Percentiles rank a stretch among this genome's conserved stretches.
phyloP scores from a whole-genome alignment of 148 eudicot genomes.

The Rhododendron henanense region DNA sequence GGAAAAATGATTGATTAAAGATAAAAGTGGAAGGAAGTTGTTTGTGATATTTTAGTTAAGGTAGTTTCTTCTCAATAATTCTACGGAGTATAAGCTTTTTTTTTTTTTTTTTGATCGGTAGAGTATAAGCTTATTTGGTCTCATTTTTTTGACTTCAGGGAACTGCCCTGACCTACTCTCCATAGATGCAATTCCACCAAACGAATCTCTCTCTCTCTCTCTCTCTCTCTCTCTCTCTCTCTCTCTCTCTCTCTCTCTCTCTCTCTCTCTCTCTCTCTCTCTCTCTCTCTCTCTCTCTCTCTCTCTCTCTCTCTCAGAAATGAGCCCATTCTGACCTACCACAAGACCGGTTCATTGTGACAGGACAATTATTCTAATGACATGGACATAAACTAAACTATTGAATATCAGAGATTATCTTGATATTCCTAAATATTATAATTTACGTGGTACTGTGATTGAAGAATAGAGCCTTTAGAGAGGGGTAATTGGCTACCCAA shows the following conservation, averaged over 20 bases:
- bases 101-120: too few species aligned
- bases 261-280: not conserved
- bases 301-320: not conserved
- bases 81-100: too few species aligned
- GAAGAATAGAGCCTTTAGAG: not conserved
- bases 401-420: not conserved
- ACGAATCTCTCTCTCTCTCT: slow-evolving; percentile 4
- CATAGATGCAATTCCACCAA: not conserved
- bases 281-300: not conserved
- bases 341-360: not conserved
- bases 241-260: not conserved
- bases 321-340: not conserved
- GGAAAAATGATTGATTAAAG: not conserved
- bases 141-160: not conserved
- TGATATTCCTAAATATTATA: not conserved
- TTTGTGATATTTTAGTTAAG: not conserved
- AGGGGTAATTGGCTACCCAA: not conserved
- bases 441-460: not conserved
- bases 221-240: not conserved
- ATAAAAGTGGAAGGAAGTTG: not conserved
- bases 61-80: not conserved
- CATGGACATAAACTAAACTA: not conserved
- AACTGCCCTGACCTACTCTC: not conserved
- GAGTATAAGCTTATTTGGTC: not conserved
- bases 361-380: not conserved